phyloP scores from a whole-genome alignment of 1,284 basidiomycete species.

The Quambalaria eucalypti region DNA sequence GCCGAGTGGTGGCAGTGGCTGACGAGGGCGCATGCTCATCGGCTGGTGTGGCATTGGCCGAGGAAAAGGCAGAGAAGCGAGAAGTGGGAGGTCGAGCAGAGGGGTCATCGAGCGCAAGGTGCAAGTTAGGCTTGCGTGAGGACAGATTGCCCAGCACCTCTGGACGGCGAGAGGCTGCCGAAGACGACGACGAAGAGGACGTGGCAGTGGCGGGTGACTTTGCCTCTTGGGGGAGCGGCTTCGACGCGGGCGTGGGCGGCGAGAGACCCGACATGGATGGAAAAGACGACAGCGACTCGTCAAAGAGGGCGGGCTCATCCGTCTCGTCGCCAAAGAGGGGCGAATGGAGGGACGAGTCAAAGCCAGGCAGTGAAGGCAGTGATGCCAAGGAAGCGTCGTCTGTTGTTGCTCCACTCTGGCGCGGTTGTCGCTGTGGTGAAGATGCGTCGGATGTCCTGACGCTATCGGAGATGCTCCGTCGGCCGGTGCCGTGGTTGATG shows the following conservation, averaged over 20 bases:
- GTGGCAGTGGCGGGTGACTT: too few relatives aligned
- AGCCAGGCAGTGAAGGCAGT: not conserved
- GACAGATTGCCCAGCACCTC: not conserved
- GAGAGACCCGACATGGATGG: not conserved
- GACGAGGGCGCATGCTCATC: slow-evolving; percentile 11
- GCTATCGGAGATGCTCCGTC: not conserved
- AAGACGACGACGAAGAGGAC: too few relatives aligned
- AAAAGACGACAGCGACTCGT: not conserved
- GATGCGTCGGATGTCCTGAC: too few relatives aligned
- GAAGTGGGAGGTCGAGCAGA: slow-evolving; percentile 12
- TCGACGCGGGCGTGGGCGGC: not conserved
- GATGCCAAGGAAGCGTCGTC: too few relatives aligned
- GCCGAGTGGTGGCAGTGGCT: slow-evolving; percentile 9
- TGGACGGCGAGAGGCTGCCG: not conserved
- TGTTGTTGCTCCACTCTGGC: not conserved
- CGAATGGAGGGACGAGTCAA: not conserved
- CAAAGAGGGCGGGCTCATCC: not conserved
- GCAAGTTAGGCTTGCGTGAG: slow-evolving; percentile 12
- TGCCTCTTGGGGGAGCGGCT: too few relatives aligned
- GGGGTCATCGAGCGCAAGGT: slow-evolving; percentile 16
- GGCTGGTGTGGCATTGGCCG: slow-evolving; percentile 21
- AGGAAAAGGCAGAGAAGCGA: slow-evolving; percentile 31
- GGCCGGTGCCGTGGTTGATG: not conserved
- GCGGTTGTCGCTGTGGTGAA: too few relatives aligned
- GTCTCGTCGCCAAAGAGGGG: not conserved